Evolutionary conservation across 2,329 filamentous ascomycete genomes (phyloP).

Genomic region (Colletotrichum tofieldiae): DNA sequence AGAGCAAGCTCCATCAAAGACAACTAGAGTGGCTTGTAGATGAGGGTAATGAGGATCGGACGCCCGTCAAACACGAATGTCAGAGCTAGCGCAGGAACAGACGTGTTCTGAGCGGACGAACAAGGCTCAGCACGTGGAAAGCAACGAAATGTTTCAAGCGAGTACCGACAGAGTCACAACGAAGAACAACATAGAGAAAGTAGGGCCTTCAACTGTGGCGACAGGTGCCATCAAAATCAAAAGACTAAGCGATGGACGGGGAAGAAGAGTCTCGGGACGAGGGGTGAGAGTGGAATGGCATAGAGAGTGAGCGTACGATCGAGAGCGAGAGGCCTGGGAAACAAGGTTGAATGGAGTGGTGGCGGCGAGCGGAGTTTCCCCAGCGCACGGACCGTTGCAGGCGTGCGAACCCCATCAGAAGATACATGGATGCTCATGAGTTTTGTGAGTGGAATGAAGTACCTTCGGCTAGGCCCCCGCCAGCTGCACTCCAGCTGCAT

Average conservation of each 20-base stretch:
- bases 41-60: background rate
- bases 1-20: background rate
- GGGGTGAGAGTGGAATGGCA: background rate
- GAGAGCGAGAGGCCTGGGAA: background rate
- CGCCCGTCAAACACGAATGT: background rate
- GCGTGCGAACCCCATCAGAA: background rate
- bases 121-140: background rate
- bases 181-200: background rate
- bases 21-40: background rate
- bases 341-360: background rate
- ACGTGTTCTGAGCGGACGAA: background rate
- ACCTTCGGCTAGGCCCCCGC: background rate
- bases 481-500: constrained; percentile 19
- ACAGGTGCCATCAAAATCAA: background rate
- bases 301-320: background rate
- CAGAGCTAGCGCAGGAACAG: constrained; percentile 15
- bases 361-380: constrained; percentile 16
- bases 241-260: too few relatives aligned
- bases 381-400: constrained; percentile 9
- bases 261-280: background rate
- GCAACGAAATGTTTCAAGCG: background rate
- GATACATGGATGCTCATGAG: rapidly evolving
- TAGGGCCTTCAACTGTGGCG: background rate
- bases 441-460: background rate
- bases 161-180: background rate